A percentile compares a stretch with the other conserved stretches of the same genome.
These are phyloP conservation scores for Sanghuangporus sanghuang DNA, from an alignment of 1,284 basidiomycete species.

Conservation along the genomic window DNA sequence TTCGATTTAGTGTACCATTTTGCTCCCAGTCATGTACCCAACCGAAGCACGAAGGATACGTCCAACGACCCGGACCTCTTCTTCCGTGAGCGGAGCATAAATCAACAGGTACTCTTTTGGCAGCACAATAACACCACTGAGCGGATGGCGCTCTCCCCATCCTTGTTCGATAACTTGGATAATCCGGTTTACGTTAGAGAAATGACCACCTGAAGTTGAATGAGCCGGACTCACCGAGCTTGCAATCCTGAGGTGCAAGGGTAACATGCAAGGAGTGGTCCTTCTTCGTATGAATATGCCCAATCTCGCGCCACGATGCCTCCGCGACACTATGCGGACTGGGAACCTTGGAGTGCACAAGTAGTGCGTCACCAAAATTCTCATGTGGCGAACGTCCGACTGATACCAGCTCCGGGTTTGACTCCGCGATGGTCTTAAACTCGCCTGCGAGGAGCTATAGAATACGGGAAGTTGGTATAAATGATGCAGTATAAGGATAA, in stretches of 20 bases:
- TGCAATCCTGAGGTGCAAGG: conserved; percentile 24
- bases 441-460: neutral
- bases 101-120: conserved; percentile 26
- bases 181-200: neutral
- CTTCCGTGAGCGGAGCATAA: conserved; percentile 24
- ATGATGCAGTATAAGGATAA: neutral
- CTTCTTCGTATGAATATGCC: conserved; percentile 21
- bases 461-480: neutral
- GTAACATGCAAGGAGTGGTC: conserved; percentile 25
- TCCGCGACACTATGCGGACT: conserved; percentile 19
- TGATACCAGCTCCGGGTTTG: conserved; percentile 20
- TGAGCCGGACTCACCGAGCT: conserved; percentile 18
- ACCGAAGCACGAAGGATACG: conserved; percentile 22
- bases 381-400: conserved; percentile 21
- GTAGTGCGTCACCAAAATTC: conserved; percentile 17
- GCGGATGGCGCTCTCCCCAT: conserved; percentile 25
- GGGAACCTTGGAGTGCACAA: conserved; percentile 16
- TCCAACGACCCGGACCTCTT: conserved; percentile 23
- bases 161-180: conserved; percentile 24
- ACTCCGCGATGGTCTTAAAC: conserved; percentile 12
- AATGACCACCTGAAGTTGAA: too few species aligned
- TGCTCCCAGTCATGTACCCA: conserved; percentile 15
- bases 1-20: neutral
- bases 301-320: conserved; percentile 21
- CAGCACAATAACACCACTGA: conserved; percentile 17